Conservation (phyloP, 1,139 yeast genomes). For the Blastobotrys apis region DNA sequence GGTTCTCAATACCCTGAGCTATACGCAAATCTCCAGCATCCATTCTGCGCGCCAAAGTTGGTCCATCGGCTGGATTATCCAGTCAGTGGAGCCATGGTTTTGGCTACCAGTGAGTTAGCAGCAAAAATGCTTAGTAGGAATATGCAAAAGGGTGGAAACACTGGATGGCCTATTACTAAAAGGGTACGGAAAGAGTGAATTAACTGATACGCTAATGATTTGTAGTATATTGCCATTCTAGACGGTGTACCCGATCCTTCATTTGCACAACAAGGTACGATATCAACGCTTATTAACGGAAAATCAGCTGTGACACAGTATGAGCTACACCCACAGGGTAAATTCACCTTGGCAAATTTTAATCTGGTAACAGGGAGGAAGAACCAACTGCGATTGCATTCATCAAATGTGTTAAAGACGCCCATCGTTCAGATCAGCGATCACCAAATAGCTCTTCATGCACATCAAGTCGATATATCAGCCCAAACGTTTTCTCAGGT, state of each 20-base stretch:
- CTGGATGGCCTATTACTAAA: constrained; percentile 24
- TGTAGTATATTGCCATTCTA: constrained; percentile 18
- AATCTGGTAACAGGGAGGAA: constrained; percentile 44
- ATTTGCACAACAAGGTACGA: no score
- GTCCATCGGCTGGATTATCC: constrained; percentile 31
- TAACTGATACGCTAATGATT: no score
- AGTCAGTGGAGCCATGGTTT: constrained; percentile 32
- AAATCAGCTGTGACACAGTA: constrained; percentile 19
- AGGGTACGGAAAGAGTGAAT: constrained; percentile 17
- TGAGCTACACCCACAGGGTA: constrained; percentile 5
- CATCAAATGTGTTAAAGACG: constrained; percentile 22
- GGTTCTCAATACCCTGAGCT: constrained; percentile 21
- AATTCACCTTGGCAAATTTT: constrained; percentile 28
- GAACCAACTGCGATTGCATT: constrained; percentile 44
- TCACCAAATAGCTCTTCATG: constrained; percentile 13
- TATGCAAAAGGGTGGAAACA: constrained; percentile 20
- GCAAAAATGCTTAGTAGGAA: constrained; percentile 25
- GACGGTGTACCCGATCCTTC: constrained; percentile 13
- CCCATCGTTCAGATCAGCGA: constrained; percentile 21
- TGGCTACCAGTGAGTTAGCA: constrained; percentile 27
- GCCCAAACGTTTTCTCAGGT: not conserved
- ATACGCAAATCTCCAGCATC: constrained; percentile 17
- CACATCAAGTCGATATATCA: not conserved
- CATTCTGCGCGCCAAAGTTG: constrained; percentile 26
- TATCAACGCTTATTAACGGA: not conserved